A percentile compares a stretch with the other conserved stretches of the same genome.
Evolutionary conservation across 768 basidiomycete genomes (phyloP).

Genomic region (Leccinum rimulosum): DNA sequence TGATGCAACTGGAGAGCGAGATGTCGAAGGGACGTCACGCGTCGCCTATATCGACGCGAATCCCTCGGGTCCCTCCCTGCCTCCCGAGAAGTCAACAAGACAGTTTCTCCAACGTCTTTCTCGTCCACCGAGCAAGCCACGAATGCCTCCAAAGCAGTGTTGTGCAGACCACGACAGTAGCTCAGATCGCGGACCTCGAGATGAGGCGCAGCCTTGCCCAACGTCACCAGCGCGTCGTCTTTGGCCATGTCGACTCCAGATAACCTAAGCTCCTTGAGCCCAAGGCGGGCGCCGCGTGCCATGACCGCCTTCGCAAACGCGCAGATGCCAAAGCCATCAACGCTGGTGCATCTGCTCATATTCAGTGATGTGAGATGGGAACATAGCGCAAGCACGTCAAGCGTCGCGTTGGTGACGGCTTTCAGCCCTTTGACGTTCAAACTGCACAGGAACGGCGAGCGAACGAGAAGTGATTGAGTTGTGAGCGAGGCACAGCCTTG

Average conservation of each 20-base stretch:
- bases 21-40: conserved; percentile 69
- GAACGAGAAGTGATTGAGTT: conserved; percentile 62
- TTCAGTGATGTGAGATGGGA: conserved; percentile 59
- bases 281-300: conserved; percentile 30
- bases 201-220: conserved; percentile 67
- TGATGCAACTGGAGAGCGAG: conserved; percentile 64
- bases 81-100: conserved; percentile 59
- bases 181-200: conserved; percentile 82
- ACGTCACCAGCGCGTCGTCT: conserved; percentile 57
- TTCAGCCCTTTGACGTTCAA: conserved; percentile 50
- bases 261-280: conserved; percentile 50
- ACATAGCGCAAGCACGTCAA: conserved; percentile 63
- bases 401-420: conserved; percentile 71
- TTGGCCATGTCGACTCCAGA: conserved; percentile 63
- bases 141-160: conserved; percentile 73
- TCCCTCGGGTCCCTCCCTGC: conserved; percentile 61
- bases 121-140: conserved; percentile 47
- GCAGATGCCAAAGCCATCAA: conserved; percentile 63
- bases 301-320: conserved; percentile 44
- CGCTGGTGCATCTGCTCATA: conserved; percentile 65
- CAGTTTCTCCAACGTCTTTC: conserved; percentile 34
- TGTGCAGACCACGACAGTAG: conserved; percentile 67
- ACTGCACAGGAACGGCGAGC: conserved; percentile 56
- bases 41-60: conserved; percentile 46
- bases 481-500: conserved; percentile 69